A percentile compares a stretch with the other conserved stretches of the same genome.
These are phyloP conservation scores for Calonectria leucothoes DNA, from an alignment of 2,329 filamentous ascomycete genomes.

Conservation along the genomic window DNA sequence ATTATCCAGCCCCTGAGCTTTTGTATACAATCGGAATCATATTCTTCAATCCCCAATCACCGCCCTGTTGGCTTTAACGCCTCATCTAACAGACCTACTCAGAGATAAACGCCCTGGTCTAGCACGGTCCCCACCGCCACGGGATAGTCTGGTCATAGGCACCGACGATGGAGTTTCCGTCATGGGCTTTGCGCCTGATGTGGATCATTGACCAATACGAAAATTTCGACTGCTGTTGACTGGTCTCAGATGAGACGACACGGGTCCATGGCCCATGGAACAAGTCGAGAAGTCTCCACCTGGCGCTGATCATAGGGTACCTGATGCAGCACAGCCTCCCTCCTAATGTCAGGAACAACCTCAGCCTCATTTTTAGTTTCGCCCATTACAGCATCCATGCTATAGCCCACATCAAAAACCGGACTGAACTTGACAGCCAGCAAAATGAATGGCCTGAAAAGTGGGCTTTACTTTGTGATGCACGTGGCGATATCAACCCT, in stretches of 20 bases:
- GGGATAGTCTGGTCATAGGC: background rate
- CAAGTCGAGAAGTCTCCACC: background rate
- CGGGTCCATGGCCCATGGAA: background rate
- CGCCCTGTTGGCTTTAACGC: too few relatives aligned
- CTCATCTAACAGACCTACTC: background rate
- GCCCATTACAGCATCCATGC: background rate
- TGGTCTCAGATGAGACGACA: background rate
- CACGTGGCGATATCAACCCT: too few relatives aligned
- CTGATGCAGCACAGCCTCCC: background rate
- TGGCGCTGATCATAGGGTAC: background rate
- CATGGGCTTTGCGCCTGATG: background rate
- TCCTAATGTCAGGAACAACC: background rate
- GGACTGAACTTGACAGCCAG: background rate
- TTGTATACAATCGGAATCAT: background rate
- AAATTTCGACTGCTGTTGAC: background rate
- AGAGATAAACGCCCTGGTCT: background rate
- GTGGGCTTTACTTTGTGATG: too few relatives aligned
- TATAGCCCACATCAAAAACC: background rate
- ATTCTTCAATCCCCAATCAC: too few relatives aligned
- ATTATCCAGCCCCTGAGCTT: too few relatives aligned
- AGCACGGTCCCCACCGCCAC: background rate
- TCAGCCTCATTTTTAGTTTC: background rate
- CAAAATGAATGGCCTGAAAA: background rate
- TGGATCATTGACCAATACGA: background rate
- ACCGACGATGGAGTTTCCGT: background rate